A percentile compares a stretch with the other conserved stretches of the same genome.
Conservation (phyloP, 1,284 basidiomycete genomes). For the Ganoderma meredithae region DNA sequence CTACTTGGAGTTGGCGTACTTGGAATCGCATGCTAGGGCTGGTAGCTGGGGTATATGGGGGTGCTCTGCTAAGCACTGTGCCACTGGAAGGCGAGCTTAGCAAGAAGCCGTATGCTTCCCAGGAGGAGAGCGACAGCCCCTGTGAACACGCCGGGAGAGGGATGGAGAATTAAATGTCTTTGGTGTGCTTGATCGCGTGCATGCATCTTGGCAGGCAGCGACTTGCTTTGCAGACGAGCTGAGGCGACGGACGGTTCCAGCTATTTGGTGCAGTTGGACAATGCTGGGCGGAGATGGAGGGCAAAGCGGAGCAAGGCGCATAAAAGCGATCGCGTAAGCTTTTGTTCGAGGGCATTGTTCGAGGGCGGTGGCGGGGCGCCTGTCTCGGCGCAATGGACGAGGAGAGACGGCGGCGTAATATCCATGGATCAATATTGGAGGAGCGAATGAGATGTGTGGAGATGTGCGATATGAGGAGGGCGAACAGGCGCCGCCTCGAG, state of each 20-base stretch:
- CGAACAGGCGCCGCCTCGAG: slow-evolving; percentile 35
- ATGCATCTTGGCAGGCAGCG: slow-evolving; percentile 5
- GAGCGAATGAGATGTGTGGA: not conserved
- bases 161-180: slow-evolving; percentile 13
- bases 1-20: not conserved
- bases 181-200: slow-evolving; percentile 23
- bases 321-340: slow-evolving; percentile 16
- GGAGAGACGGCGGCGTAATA: not conserved
- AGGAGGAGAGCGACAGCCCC: slow-evolving; percentile 33
- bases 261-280: not conserved
- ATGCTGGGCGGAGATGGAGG: not conserved
- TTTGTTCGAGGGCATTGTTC: slow-evolving; percentile 2
- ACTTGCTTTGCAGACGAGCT: not conserved
- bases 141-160: slow-evolving; percentile 32
- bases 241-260: not conserved
- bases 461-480: slow-evolving; percentile 9
- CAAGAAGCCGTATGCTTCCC: not conserved
- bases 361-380: not conserved
- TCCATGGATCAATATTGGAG: too few relatives aligned
- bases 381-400: not conserved
- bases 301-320: slow-evolving; percentile 11
- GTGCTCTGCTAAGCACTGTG: not conserved
- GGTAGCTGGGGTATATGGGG: slow-evolving; percentile 20
- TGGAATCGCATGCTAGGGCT: not conserved
- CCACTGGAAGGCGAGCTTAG: slow-evolving; percentile 9